Evolutionary conservation across 2,329 filamentous ascomycete species (phyloP), one percentile per base, ranked within the genome.

Genomic region (Dothidotthia symphoricarpi): DNA sequence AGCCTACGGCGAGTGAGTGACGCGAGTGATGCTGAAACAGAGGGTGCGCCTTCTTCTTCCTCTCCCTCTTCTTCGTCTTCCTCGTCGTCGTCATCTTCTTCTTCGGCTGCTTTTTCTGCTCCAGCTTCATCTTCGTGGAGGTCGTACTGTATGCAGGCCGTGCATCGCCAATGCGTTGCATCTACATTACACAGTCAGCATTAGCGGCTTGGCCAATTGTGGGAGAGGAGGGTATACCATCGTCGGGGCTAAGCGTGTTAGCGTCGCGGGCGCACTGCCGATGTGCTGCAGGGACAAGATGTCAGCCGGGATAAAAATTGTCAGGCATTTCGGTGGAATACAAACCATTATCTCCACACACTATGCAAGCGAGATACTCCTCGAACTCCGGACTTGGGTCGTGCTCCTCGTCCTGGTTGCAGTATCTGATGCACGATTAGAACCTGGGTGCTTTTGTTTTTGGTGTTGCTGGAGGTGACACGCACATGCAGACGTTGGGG

Each of bases 301-400:
- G 60, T 63, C 61, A 67, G 63, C 48, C 57, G 75, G 42, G 47
- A 48, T 44, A 9, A 9, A 22, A 22, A 27, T 37, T 40, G 70
- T 45, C 59, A 51, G 36, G 48, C 45, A 39, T 42, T 44, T 28
- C 17, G 27, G 25, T 29, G 24, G 40, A 30, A 52, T 39, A 80
- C 86, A 69, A 74, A 95, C 89, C 83, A 68, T 88, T 86, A 61
- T 91, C 86, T 50, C 83, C 83, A 68, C 91, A 97, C 48, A 81
- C 76, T 43, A 74, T 75, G 67, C 91, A 96, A 35, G 82, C 73
- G 43, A 96, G 73, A 63, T 85, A 88, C 41, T 83, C 75, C 65
- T 93, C 88, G 56, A 84, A 93, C 49, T 90, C 86, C 50, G 87
- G 85, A 48, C 79, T 82, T 1, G 87, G 86, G 54, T 91, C 88